Percentiles rank a stretch among this genome's conserved stretches.
Evolutionary conservation across 2,329 filamentous ascomycete genomes (phyloP).

Genomic region (Diaporthe eres): DNA sequence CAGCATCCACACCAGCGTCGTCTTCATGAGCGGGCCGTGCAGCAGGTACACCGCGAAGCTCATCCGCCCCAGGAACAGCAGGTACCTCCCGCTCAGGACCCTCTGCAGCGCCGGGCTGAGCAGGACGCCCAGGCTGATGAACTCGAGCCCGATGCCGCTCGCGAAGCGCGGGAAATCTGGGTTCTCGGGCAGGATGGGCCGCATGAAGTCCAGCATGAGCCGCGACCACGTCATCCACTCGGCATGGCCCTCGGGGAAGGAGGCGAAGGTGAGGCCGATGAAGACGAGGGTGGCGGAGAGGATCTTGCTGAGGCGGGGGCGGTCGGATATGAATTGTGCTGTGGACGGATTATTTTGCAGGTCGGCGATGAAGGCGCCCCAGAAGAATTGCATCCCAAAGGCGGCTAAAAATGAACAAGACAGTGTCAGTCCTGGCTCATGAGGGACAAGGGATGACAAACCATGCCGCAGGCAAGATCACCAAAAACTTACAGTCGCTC

Average conservation of each 20-base stretch:
- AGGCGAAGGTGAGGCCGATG: constrained; percentile 69
- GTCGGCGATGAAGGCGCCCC: constrained; percentile 74
- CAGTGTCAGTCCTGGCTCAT: constrained; percentile 36
- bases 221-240: constrained; percentile 69
- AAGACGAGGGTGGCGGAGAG: constrained; percentile 65
- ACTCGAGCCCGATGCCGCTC: constrained; percentile 55
- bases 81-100: constrained; percentile 65
- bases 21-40: constrained; percentile 73
- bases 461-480: constrained; percentile 41
- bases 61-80: constrained; percentile 75
- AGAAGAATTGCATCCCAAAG: constrained; percentile 72
- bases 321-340: constrained; percentile 61
- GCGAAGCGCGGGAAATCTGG: constrained; percentile 61
- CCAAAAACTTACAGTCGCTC: constrained; percentile 48
- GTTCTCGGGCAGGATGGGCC: constrained; percentile 60
- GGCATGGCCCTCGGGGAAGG: constrained; percentile 69
- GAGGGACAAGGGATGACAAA: background rate
- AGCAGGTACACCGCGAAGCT: constrained; percentile 76
- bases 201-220: constrained; percentile 58
- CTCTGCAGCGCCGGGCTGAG: constrained; percentile 66
- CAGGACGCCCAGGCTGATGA: constrained; percentile 65
- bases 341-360: constrained; percentile 66
- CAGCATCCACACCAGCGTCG: constrained; percentile 72
- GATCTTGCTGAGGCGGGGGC: constrained; percentile 58
- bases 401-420: constrained; percentile 49